Conservation (phyloP, 208 protist species). For the Crithidia acanthocephali region DNA sequence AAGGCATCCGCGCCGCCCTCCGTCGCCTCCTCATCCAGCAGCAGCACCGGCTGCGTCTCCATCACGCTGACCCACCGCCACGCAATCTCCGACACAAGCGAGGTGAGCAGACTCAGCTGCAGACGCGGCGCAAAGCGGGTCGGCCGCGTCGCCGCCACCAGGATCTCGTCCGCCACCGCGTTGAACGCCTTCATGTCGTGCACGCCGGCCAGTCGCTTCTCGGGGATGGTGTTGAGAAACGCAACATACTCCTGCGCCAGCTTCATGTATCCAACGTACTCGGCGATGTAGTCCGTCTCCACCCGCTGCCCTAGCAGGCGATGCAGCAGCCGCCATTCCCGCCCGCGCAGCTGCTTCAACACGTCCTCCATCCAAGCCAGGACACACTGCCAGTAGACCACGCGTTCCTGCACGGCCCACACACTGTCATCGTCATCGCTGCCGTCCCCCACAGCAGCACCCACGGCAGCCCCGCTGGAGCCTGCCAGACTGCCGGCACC, state of each 20-base stretch:
- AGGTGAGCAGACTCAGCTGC: slow-evolving; percentile 53
- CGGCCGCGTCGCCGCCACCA: slow-evolving; percentile 45
- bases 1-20: slow-evolving; percentile 6
- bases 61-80: slow-evolving; percentile 54
- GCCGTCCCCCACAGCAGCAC: slow-evolving; percentile 4
- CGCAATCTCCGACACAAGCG: slow-evolving; percentile 53
- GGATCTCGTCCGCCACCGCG: slow-evolving; percentile 41
- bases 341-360: slow-evolving; percentile 66
- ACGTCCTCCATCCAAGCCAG: slow-evolving; percentile 77
- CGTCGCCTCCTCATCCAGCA: slow-evolving; percentile 36
- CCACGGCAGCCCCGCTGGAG: not conserved
- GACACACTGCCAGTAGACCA: slow-evolving; percentile 77
- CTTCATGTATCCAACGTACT: slow-evolving; percentile 68
- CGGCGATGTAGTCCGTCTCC: slow-evolving; percentile 69
- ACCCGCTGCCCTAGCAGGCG: slow-evolving; percentile 71
- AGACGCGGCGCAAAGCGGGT: slow-evolving; percentile 55
- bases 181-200: slow-evolving; percentile 31
- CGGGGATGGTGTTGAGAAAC: slow-evolving; percentile 66
- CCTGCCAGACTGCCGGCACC: not conserved
- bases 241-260: slow-evolving; percentile 69
- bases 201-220: slow-evolving; percentile 48
- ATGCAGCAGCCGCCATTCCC: slow-evolving; percentile 86
- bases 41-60: slow-evolving; percentile 42
- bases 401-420: slow-evolving; percentile 54
- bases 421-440: slow-evolving; percentile 27